Evolutionary conservation across 1,284 basidiomycete genomes (phyloP).

Genomic region (Megacollybia platyphylla): DNA sequence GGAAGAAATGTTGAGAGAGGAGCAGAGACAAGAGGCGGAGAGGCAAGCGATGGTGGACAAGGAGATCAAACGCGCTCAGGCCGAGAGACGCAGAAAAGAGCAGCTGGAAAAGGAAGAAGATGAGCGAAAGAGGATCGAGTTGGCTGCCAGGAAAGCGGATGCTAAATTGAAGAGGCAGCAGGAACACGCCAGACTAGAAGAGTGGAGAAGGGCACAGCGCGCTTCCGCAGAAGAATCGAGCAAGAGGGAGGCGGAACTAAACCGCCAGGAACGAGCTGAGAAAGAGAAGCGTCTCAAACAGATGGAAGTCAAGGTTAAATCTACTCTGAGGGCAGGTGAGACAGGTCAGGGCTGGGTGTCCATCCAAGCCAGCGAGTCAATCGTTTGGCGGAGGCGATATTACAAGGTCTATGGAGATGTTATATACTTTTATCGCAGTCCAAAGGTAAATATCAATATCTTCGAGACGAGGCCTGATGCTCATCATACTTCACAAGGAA

Average conservation of each 20-base stretch:
- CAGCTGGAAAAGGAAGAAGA: slow-evolving; percentile 37
- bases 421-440: slow-evolving; percentile 40
- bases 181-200: slow-evolving; percentile 39
- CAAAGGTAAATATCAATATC: slow-evolving; percentile 27
- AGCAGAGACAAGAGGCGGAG: slow-evolving; percentile 35
- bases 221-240: slow-evolving; percentile 30
- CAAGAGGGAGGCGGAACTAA: slow-evolving; percentile 29
- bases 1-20: slow-evolving; percentile 27
- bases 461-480: slow-evolving; percentile 1
- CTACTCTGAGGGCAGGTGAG: slow-evolving; percentile 18
- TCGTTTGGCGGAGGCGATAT: slow-evolving; percentile 56
- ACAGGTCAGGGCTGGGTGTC: slow-evolving; percentile 55
- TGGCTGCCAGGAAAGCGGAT: slow-evolving; percentile 32
- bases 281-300: slow-evolving; percentile 30
- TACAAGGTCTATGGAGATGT: slow-evolving; percentile 41
- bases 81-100: slow-evolving; percentile 32
- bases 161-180: slow-evolving; percentile 40
- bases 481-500: slow-evolving; percentile 23
- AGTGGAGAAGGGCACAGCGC: slow-evolving; percentile 42
- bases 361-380: slow-evolving; percentile 40
- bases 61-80: slow-evolving; percentile 34
- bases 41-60: slow-evolving; percentile 32
- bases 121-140: slow-evolving; percentile 27
- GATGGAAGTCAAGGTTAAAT: slow-evolving; percentile 29
- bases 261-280: slow-evolving; percentile 27